A percentile compares a stretch with the other conserved stretches of the same genome.
Conservation (phyloP, 441 rosid genomes). For the Daphne laureola region DNA sequence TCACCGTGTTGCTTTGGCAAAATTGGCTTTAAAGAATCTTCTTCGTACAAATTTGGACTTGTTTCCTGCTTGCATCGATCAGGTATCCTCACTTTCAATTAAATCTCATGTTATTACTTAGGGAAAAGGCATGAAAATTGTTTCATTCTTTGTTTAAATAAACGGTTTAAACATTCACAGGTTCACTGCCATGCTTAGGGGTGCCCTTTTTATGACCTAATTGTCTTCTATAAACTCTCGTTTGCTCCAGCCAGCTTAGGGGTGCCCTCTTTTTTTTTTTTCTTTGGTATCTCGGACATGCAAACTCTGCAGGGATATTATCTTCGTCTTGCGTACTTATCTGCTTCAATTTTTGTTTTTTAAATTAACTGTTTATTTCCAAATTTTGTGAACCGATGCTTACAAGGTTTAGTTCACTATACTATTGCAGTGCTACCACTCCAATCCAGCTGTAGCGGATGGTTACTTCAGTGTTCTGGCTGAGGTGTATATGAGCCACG, state of each 20-base stretch:
- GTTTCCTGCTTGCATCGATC: conserved; percentile 93
- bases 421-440: conserved; percentile 70
- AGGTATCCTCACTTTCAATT: conserved; percentile 33
- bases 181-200: too few relatives aligned
- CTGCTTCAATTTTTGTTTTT: neutral
- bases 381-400: neutral
- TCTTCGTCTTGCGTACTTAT: neutral
- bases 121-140: too few relatives aligned
- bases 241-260: too few relatives aligned
- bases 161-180: too few relatives aligned
- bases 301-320: too few relatives aligned
- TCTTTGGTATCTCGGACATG: too few relatives aligned
- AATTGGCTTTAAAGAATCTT: conserved; percentile 87
- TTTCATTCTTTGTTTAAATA: too few relatives aligned
- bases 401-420: neutral
- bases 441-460: conserved; percentile 88
- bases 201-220: too few relatives aligned
- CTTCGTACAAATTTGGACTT: conserved; percentile 92
- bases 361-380: conserved; percentile 5
- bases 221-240: too few relatives aligned
- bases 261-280: too few relatives aligned
- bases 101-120: too few relatives aligned
- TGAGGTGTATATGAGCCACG: conserved; percentile 96
- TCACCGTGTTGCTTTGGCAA: conserved; percentile 84
- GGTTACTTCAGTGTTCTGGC: conserved; percentile 96